phyloP scores from a whole-genome alignment of 2,329 filamentous ascomycete species.

The Orbilia quercus region DNA sequence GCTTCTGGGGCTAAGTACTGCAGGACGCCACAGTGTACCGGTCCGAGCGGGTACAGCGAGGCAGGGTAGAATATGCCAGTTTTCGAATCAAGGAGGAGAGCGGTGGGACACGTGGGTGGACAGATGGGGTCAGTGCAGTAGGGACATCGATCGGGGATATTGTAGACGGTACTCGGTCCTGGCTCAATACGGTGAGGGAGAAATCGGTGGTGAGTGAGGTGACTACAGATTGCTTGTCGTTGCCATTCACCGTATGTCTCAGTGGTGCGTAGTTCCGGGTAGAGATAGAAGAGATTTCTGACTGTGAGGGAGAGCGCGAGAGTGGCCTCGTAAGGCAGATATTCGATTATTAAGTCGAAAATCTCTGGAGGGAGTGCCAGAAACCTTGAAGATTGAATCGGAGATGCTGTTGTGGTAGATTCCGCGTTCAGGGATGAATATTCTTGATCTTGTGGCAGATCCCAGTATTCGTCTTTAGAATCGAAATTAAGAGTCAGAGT shows the following conservation, averaged over 20 bases:
- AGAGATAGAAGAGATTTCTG: constrained; percentile 16
- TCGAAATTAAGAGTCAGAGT: background rate
- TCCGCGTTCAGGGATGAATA: background rate
- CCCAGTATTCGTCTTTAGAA: background rate
- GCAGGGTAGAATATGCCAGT: constrained; percentile 37
- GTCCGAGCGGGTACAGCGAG: constrained; percentile 18
- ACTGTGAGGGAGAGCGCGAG: constrained; percentile 8
- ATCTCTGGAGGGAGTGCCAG: constrained; percentile 18
- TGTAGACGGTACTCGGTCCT: background rate
- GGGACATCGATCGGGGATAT: constrained; percentile 1
- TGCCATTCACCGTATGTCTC: background rate
- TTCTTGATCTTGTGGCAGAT: background rate
- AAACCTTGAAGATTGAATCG: background rate
- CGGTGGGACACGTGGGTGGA: constrained; percentile 23
- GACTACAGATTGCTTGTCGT: constrained; percentile 9
- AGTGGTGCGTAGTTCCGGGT: constrained; percentile 1
- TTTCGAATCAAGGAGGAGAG: constrained; percentile 29
- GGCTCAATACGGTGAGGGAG: background rate
- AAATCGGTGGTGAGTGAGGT: background rate
- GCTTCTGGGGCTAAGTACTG: constrained; percentile 10
- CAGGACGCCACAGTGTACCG: constrained; percentile 1
- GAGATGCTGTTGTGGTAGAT: background rate
- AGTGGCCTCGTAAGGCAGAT: constrained; percentile 8
- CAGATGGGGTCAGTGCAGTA: constrained; percentile 23
- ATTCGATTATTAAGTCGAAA: background rate